Base-by-base conservation (phyloP, 495 filamentous ascomycete genomes). In the Penicillium salamii region DNA sequence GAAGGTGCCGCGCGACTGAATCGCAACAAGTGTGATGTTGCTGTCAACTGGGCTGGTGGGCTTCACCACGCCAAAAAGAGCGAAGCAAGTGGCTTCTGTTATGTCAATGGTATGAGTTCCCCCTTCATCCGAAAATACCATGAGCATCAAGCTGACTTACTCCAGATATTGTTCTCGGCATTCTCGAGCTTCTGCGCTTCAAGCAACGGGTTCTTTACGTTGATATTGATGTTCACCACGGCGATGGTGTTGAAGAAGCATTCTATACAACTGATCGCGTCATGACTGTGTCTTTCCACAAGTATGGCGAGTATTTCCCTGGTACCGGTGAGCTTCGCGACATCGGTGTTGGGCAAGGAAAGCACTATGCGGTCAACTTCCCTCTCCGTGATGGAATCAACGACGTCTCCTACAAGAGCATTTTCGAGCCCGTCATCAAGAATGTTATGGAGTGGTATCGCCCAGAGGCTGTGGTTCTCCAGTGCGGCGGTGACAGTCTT, bases 251-350 rank as follows among this genome's bases (percentile, higher is more conserved):
- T 18, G 93, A 98, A 67, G 92, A 97, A 62, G 93, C 93, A 6
- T 98, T 98, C 59, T 96, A 95, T 62, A 93, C 91, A 15, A 98
- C 93, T 13, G 92, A 98, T 71, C 84, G 93, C 58, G 93, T 98
- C 62, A 96, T 98, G 92, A 97, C 95, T 0, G 86, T 91, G 32
- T 96, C 90, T 13, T 97, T 97, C 69, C 93, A 98, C 74, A 98
- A 98, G 58, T 98, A 96, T 70, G 93, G 95, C 67, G 93, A 97
- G 61, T 98, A 97, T 66, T 98, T 98, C 68, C 93, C 93, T 5
- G 95, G 95, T 46, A 98, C 93, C 2, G 93, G 93, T 56, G 92
- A 97, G 68, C 84, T 96, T 43, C 85, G 95, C 38, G 93, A 98
- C 61, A 91, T 96, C 49, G 93, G 93, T 51, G 95, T 97, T 37